These are phyloP conservation scores for Diaporthe sp. DNA, from an alignment of 2,329 filamentous ascomycete species.

Conservation along the genomic window DNA sequence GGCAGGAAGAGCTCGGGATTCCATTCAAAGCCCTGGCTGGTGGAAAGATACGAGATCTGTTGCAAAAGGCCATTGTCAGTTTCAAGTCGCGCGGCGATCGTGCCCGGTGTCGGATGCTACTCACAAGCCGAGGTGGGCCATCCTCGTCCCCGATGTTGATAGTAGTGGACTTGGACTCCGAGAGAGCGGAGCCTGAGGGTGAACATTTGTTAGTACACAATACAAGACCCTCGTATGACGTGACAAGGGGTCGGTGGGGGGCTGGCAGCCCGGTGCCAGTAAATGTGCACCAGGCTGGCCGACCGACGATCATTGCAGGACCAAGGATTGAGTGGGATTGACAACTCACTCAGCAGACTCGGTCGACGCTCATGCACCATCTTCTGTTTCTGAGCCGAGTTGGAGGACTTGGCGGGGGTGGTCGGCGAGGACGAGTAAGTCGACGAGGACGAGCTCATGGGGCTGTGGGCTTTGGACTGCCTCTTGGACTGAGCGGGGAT, in stretches of 20 bases:
- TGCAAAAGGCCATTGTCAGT: slow-evolving; percentile 42
- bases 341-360: slow-evolving; percentile 71
- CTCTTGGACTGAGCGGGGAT: slow-evolving; percentile 68
- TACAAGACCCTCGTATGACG: slow-evolving; percentile 17
- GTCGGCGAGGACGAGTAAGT: slow-evolving; percentile 70
- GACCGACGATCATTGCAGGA: slow-evolving; percentile 38
- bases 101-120: slow-evolving; percentile 46
- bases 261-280: not conserved
- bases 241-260: slow-evolving; percentile 6
- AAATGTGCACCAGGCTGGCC: not conserved
- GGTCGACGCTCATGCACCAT: slow-evolving; percentile 68
- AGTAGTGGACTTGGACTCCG: slow-evolving; percentile 82
- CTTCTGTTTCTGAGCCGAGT: slow-evolving; percentile 56
- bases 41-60: slow-evolving; percentile 84
- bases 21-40: slow-evolving; percentile 86
- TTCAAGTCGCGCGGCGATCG: slow-evolving; percentile 15
- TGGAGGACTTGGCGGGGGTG: slow-evolving; percentile 60
- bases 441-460: slow-evolving; percentile 65
- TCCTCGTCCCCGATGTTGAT: slow-evolving; percentile 83
- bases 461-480: slow-evolving; percentile 56
- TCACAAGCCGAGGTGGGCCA: slow-evolving; percentile 78
- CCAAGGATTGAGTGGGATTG: slow-evolving; percentile 4
- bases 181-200: slow-evolving; percentile 74
- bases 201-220: slow-evolving; percentile 37
- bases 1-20: slow-evolving; percentile 89